Base-by-base conservation (phyloP, 75 land plant species). In the Chamaecyparis obtusa region DNA sequence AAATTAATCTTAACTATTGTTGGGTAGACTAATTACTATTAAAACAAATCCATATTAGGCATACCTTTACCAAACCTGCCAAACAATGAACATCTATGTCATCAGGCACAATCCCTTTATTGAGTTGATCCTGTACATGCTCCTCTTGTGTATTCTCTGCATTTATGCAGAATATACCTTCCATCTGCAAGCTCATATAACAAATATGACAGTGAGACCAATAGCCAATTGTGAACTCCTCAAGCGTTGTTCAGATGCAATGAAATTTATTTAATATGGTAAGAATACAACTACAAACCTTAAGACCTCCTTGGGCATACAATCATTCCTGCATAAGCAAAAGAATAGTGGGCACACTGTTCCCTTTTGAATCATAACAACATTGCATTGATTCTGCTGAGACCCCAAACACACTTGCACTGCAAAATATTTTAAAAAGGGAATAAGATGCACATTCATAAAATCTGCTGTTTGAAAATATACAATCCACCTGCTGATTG, bases 331-430 rank as follows among this genome's bases (percentile, higher is more conserved):
- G 99, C 97, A 98, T 93, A 36, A 96, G 93, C 56, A 98, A 84
- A 13, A 98, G 97, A 57, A 98, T 98, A 39, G 93, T 98, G 27
- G 99, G 99, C 8, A 98, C 96, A 83, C 98, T 96, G 60, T 98
- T 98, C 27, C 99, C 99, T 81, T 87, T 93, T 27, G 92, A 78
- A 87, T 98, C 99, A 87, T 90, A 95, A 32, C 93, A 92, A 87
- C 99, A 98, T 44, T 98, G 99, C 99, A 98, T 97, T 41, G 99
- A 98, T 88, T 97, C 99, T 11, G 99, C 94, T 19, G 99, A 96
- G 55, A 96, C 98, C 10, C 98, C 98, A 86, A 96, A 96, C 33
- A 96, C 98, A 86, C 91, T 96, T 30, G 90, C 93, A 87, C 95
- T 95, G 93, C 95, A 85, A 89, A 89, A 75, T 30, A 46, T 43